Evolutionary conservation across 805 yeast genomes (phyloP).

Genomic region (Pichia cephalocereana): DNA sequence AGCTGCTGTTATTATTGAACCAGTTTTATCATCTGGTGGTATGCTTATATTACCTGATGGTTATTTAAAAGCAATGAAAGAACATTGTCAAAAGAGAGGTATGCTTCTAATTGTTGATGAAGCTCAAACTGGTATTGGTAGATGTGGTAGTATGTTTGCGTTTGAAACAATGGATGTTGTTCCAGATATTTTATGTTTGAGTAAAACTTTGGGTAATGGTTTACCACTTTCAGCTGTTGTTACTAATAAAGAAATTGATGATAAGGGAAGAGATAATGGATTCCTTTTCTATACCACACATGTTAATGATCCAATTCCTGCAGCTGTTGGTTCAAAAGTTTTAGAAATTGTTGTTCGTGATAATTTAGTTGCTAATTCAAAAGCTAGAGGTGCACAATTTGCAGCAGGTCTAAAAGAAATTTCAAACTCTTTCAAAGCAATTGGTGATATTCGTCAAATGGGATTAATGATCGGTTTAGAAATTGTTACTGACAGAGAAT

Average conservation of each 20-base stretch:
- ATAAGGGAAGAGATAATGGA: constrained; percentile 15
- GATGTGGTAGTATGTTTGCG: constrained; percentile 40
- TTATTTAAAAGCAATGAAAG: constrained; percentile 19
- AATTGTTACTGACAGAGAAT: constrained; percentile 34
- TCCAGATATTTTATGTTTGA: constrained; percentile 25
- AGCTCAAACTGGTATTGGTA: constrained; percentile 48
- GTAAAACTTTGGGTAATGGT: constrained; percentile 29
- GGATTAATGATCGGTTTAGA: constrained; percentile 48
- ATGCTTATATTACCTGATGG: constrained; percentile 35
- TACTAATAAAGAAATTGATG: constrained; percentile 17
- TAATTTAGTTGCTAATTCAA: constrained; percentile 18
- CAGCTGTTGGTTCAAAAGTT: constrained; percentile 25
- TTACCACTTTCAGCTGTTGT: constrained; percentile 26
- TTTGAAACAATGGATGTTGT: constrained; percentile 23
- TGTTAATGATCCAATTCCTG: constrained; percentile 23
- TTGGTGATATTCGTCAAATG: constrained; percentile 43
- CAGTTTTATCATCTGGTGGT: constrained; percentile 46
- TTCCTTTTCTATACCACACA: constrained; percentile 24
- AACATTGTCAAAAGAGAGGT: constrained; percentile 29
- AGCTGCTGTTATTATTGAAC: constrained; percentile 43
- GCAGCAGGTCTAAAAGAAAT: constrained; percentile 19
- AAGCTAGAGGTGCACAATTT: constrained; percentile 21
- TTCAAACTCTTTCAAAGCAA: constrained; percentile 21
- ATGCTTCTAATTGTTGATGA: constrained; percentile 44
- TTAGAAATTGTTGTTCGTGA: constrained; percentile 22